These are phyloP conservation scores for Sechiopsis laciniata DNA, from an alignment of 306 rosid genomes.

Conservation along the genomic window DNA sequence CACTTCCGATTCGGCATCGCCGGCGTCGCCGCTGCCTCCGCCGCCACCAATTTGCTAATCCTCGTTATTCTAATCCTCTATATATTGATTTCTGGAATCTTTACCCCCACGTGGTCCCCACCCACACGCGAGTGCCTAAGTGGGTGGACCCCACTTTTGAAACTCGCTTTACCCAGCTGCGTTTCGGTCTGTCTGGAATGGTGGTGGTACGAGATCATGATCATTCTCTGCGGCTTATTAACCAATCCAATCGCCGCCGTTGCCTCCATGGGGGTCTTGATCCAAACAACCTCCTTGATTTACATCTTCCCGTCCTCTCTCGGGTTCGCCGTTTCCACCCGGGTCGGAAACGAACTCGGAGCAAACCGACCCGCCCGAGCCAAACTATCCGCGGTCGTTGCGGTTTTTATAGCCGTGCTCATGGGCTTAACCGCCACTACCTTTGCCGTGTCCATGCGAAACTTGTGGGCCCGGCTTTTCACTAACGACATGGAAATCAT, in stretches of 20 bases:
- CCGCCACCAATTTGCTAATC: conserved; percentile 51
- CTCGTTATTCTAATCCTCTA: conserved; percentile 32
- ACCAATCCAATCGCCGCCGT: conserved; percentile 73
- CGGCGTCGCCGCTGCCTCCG: conserved; percentile 71
- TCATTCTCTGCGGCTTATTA: conserved; percentile 61
- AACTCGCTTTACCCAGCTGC: conserved; percentile 77
- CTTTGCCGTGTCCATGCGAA: conserved; percentile 51
- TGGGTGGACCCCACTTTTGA: conserved; percentile 60
- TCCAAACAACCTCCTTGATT: conserved; percentile 79
- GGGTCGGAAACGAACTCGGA: conserved; percentile 84
- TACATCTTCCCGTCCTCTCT: conserved; percentile 83
- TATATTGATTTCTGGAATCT: conserved; percentile 38
- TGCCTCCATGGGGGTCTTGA: conserved; percentile 82
- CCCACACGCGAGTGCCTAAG: conserved; percentile 58
- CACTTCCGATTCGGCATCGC: conserved; percentile 40
- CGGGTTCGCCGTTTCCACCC: conserved; percentile 70
- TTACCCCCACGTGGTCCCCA: conserved; percentile 48
- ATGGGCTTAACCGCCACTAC: conserved; percentile 54
- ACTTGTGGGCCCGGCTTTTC: conserved; percentile 66
- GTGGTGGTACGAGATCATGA: conserved; percentile 99
- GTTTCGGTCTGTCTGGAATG: conserved; percentile 87
- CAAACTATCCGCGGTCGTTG: conserved; percentile 44
- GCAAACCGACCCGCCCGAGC: conserved; percentile 45
- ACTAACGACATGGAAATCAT: conserved; percentile 49
- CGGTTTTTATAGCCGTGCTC: conserved; percentile 42